Conservation (phyloP, 805 yeast genomes). For the Yamadazyma olivae region DNA sequence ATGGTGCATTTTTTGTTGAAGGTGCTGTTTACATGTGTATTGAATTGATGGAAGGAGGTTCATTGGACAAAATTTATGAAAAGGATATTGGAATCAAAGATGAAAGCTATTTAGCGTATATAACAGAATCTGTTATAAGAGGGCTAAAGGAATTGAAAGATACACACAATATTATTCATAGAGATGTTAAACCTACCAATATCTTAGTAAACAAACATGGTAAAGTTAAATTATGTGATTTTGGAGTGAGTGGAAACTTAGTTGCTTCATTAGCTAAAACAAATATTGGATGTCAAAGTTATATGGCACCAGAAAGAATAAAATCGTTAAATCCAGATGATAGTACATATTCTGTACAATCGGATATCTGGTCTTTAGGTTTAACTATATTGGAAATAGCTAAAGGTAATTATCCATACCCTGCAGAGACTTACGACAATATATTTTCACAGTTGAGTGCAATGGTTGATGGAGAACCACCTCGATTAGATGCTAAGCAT, state of each 20-base stretch:
- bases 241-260: conserved; percentile 92
- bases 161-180: conserved; percentile 85
- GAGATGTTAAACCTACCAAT: conserved; percentile 97
- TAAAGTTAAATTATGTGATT: conserved; percentile 89
- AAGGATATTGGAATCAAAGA: conserved; percentile 56
- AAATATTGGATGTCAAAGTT: conserved; percentile 95
- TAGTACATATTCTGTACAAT: conserved; percentile 83
- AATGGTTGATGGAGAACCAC: conserved; percentile 96
- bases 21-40: conserved; percentile 98
- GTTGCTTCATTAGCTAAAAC: conserved; percentile 95
- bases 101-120: conserved; percentile 76
- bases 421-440: conserved; percentile 87
- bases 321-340: conserved; percentile 71
- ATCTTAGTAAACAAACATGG: conserved; percentile 80
- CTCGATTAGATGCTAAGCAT: conserved; percentile 59
- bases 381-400: conserved; percentile 87
- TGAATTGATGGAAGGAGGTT: conserved; percentile 97
- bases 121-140: conserved; percentile 72
- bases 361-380: conserved; percentile 95
- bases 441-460: conserved; percentile 93
- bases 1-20: conserved; percentile 96
- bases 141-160: conserved; percentile 88
- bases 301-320: conserved; percentile 98
- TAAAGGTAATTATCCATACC: conserved; percentile 91
- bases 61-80: conserved; percentile 81